Evolutionary conservation across 257 asterid genomes (phyloP).

Genomic region (Fraxinus excelsior): DNA sequence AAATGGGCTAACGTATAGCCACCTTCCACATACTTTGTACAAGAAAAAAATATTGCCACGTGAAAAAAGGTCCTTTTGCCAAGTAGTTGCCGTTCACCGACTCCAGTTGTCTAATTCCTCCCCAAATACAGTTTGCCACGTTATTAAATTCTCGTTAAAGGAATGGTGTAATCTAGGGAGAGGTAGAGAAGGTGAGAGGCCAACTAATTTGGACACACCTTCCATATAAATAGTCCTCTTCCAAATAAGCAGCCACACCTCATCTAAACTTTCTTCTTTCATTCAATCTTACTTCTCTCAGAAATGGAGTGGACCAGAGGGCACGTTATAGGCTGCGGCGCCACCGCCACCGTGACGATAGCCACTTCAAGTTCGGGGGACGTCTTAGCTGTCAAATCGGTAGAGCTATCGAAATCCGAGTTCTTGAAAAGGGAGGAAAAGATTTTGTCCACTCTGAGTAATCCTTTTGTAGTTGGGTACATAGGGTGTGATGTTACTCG

Average conservation of each 20-base stretch:
- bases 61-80: conserved; percentile 33
- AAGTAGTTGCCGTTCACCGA: conserved; percentile 21
- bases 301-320: conserved; percentile 82
- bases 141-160: conserved; percentile 49
- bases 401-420: conserved; percentile 45
- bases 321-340: conserved; percentile 62
- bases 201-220: conserved; percentile 36
- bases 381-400: conserved; percentile 65
- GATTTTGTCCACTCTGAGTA: conserved; percentile 44
- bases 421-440: conserved; percentile 49
- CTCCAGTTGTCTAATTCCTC: conserved; percentile 28
- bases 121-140: conserved; percentile 58
- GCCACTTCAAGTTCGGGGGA: conserved; percentile 44
- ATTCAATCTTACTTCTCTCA: conserved; percentile 12
- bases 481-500: conserved; percentile 45
- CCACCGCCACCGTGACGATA: conserved; percentile 62
- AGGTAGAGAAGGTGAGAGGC: background rate
- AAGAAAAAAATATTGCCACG: conserved; percentile 29
- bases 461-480: conserved; percentile 48
- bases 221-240: conserved; percentile 2
- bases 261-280: conserved; percentile 6
- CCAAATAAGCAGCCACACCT: conserved; percentile 10
- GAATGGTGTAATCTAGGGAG: conserved; percentile 38
- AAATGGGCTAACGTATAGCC: conserved; percentile 17
- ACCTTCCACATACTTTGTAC: conserved; percentile 11